Evolutionary conservation across 2,329 filamentous ascomycete genomes (phyloP).

Genomic region (Fusarium ambrosium): DNA sequence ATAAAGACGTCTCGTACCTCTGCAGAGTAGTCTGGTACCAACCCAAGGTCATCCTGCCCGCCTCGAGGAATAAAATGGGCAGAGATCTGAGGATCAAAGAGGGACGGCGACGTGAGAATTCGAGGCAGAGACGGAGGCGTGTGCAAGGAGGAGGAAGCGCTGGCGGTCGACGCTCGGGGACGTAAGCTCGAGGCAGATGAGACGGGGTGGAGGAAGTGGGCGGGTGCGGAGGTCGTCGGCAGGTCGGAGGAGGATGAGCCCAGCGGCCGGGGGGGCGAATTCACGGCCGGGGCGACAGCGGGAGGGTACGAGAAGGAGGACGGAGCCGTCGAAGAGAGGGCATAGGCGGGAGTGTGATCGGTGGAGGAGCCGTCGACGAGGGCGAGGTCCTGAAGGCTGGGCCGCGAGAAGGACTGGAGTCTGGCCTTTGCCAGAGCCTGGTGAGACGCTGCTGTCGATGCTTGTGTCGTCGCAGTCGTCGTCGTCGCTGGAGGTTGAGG

Average conservation of each 20-base stretch:
- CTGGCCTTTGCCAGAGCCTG: slow-evolving; percentile 36
- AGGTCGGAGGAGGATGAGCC: slow-evolving; percentile 42
- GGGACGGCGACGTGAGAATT: slow-evolving; percentile 31
- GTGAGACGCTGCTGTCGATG: slow-evolving; percentile 17
- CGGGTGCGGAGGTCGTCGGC: slow-evolving; percentile 32
- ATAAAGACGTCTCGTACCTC: too few relatives aligned
- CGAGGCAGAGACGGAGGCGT: slow-evolving; percentile 34
- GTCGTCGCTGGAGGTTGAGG: slow-evolving; percentile 26
- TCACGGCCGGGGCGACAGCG: slow-evolving; percentile 27
- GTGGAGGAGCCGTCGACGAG: slow-evolving; percentile 29
- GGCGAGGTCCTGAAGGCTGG: slow-evolving; percentile 40
- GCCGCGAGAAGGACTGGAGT: slow-evolving; percentile 41
- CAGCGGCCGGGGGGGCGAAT: slow-evolving; percentile 37
- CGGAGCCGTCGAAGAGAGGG: slow-evolving; percentile 35
- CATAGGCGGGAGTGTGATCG: slow-evolving; percentile 31
- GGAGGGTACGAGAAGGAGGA: slow-evolving; percentile 40
- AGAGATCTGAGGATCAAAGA: slow-evolving; percentile 30
- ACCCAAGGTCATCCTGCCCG: too few relatives aligned
- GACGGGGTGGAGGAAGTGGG: slow-evolving; percentile 41
- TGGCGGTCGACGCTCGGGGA: slow-evolving; percentile 43
- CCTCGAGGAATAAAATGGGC: slow-evolving; percentile 42
- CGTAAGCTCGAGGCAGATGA: slow-evolving; percentile 42
- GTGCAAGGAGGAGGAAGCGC: slow-evolving; percentile 33
- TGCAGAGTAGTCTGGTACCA: too few relatives aligned
- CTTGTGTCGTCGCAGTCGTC: slow-evolving; percentile 4